Evolutionary conservation across 257 asterid species (phyloP), one percentile per base, ranked within the genome.

Genomic region (Phtheirospermum japonicum): DNA sequence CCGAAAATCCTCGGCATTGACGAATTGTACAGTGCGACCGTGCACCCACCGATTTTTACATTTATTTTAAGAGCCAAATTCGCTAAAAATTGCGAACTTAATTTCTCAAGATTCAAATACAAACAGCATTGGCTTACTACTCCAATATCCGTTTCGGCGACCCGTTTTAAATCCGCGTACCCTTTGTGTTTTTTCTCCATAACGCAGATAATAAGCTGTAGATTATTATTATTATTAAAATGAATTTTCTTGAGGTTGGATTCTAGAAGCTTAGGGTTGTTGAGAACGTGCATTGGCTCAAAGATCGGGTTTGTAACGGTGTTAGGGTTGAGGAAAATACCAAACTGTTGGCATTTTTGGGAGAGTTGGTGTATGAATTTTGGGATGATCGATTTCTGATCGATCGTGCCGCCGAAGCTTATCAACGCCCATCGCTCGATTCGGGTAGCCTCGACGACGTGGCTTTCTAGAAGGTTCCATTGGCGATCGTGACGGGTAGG

Each of bases 131-230:
- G 99, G 75, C 87, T 89, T 7, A 93, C 77, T 1, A 93, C 64
- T 0, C 99, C 99, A 1, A 93, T 81, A 23, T 76, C 60, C 9
- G 99, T 89, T 76, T 93, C 99, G 1, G 97, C 85, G 0, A 93
- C 85, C 50, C 99, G 76, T 61, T 93, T 93, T 79, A 93, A 77
- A 68, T 93, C 99, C 0, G 86, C 99, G 2, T 93, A 93, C 6
- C 99, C 99, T 76, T 79, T 87, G 82, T 93, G 99, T 63, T 89
- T 93, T 68, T 70, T 83, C 80, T 93, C 99, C 99, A 93, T 93
- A 12, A 93, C 90, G 57, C 97, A 89, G 13, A 93, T 68, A n/a
- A 93, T 84, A 12, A 93, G 87, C 66, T 89, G 97, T 60, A 89
- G 94, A 71, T 82, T 76, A 80, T 3, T 23, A 23, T 23, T 23